Conservation (phyloP, 768 basidiomycete species). For the Gymnopilus junonius region DNA sequence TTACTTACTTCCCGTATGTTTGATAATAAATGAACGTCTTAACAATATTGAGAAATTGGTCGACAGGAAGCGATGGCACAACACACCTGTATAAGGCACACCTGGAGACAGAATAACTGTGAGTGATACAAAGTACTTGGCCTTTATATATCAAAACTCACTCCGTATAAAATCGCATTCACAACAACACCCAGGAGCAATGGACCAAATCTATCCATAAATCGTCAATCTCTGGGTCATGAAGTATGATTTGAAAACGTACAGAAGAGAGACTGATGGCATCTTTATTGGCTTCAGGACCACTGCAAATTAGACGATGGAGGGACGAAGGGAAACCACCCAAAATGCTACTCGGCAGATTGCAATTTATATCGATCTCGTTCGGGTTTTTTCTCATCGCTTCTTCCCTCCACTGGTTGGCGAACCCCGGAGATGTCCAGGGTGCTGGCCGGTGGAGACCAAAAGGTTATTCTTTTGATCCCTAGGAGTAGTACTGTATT, state of each 20-base stretch:
- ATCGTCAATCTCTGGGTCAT: neutral
- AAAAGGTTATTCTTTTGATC: neutral
- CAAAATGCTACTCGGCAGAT: neutral
- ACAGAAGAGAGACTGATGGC: neutral
- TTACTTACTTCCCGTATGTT: slow-evolving; percentile 34
- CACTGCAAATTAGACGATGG: neutral
- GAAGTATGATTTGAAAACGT: neutral
- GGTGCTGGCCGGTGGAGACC: neutral
- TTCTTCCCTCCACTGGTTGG: neutral
- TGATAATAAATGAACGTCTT: slow-evolving; percentile 40
- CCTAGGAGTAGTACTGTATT: neutral
- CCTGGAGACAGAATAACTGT: slow-evolving; percentile 17
- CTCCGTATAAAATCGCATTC: slow-evolving; percentile 39
- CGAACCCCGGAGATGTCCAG: too few species aligned
- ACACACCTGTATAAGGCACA: slow-evolving; percentile 32
- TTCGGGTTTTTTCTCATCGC: neutral
- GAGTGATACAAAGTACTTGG: neutral
- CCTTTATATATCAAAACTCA: slow-evolving; percentile 6
- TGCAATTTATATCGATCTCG: neutral
- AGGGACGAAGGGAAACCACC: too few species aligned
- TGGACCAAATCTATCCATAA: slow-evolving; percentile 9
- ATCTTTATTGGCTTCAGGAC: neutral
- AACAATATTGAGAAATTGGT: neutral
- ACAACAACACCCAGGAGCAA: slow-evolving; percentile 31
- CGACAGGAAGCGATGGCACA: neutral